Evolutionary conservation across 2,329 filamentous ascomycete species (phyloP), one percentile per base, ranked within the genome.

Genomic region (Keithomyces neogunnii): DNA sequence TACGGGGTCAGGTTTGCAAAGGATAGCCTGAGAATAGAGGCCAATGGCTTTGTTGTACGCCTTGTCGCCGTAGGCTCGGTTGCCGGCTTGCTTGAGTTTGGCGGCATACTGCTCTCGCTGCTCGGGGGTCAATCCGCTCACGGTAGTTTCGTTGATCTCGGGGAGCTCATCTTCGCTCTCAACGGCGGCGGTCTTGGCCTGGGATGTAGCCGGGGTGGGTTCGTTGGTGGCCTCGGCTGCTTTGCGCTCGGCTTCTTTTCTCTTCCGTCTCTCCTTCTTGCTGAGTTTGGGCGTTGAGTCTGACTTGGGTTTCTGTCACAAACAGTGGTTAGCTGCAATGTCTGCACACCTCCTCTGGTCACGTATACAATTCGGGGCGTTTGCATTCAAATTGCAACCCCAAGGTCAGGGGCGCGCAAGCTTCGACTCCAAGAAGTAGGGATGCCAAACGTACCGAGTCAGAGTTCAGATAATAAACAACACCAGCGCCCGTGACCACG

Each of bases 1-100:
- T 68, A 99, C 91, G 33, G 93, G 90, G 65, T 99, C 93, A 52
- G 91, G 86, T 74, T 93, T 95, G 85, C 93, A 97, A 48, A 97
- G 75, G 62, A 99, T 95, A 48, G 93, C 93, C 74, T 95, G 89
- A 59, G 88, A 88, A 73, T 99, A 99, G 36, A 99, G 83, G 4
- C 91, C 87, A 66, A 99, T 99, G 59, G 93, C 93, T 62, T 82
- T 84, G 71, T 89, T 86, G 73, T 96, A 96, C 64, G 95, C 88
- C 74, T 96, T 97, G 60, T 85, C 84, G 55, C 89, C 90, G 64
- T 96, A 99, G 6, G 93, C 89, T 73, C 93, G 95, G 78, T 99
- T 99, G 54, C 93, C 93, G 31, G 88, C 88, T 55, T 88, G 89
- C 78, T 99, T 99, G 60, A 99, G 76, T 75, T 95, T 95, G 53